phyloP scores from a whole-genome alignment of 2,329 filamentous ascomycete genomes.

The Colletotrichum sansevieriae region DNA sequence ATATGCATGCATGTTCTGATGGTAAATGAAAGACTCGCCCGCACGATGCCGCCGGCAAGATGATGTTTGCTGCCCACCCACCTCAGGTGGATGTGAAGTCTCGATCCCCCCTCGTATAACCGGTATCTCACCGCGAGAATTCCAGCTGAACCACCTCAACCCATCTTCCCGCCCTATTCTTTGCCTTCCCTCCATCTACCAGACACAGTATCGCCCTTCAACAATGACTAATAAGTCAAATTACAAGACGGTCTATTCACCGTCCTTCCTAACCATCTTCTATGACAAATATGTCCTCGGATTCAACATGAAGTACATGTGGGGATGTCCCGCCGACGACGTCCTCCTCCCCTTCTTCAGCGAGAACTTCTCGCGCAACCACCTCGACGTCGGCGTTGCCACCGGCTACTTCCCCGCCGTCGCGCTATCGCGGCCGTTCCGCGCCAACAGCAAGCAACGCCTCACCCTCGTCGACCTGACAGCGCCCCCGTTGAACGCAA shows the following conservation, averaged over 20 bases:
- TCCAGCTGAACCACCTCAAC: background rate
- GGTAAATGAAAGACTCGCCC: background rate
- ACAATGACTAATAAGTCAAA: constrained; percentile 32
- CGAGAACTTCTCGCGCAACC: constrained; percentile 50
- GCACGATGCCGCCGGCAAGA: background rate
- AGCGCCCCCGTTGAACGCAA: constrained; percentile 48
- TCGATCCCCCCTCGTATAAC: background rate
- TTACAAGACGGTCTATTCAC: constrained; percentile 29
- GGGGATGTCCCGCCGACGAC: constrained; percentile 50
- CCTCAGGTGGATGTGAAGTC: no score
- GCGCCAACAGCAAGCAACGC: constrained; percentile 43
- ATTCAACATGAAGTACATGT: constrained; percentile 53
- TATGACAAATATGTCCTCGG: constrained; percentile 52
- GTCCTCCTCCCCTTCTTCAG: constrained; percentile 52
- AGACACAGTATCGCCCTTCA: background rate
- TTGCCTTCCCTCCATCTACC: background rate
- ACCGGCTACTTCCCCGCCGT: constrained; percentile 54
- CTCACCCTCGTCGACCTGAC: constrained; percentile 55
- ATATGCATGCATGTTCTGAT: background rate
- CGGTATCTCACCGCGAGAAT: background rate
- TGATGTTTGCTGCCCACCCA: background rate
- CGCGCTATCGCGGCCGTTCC: constrained; percentile 44
- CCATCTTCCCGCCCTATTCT: background rate
- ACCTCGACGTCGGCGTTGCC: constrained; percentile 57
- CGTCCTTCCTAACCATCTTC: constrained; percentile 41